Conservation (phyloP, 129 eudicot species). For the Sambucus nigra region DNA sequence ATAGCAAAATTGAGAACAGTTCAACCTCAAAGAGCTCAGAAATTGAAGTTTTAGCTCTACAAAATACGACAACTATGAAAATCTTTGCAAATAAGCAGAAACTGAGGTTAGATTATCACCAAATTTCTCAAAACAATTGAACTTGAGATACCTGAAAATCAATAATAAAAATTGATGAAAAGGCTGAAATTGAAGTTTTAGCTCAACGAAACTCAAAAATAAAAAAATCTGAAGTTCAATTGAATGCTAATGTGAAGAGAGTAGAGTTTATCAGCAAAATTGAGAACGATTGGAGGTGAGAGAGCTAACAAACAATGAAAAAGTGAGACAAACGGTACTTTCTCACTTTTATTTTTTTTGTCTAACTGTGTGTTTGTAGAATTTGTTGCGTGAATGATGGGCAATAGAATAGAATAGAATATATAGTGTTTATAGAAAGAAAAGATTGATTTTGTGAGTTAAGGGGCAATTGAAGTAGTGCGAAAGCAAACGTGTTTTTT, state of each 20-base stretch:
- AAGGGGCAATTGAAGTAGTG: background rate
- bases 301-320: background rate
- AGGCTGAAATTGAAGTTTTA: too few species aligned
- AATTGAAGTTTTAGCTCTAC: too few species aligned
- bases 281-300: too few species aligned
- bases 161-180: too few species aligned
- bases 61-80: too few species aligned
- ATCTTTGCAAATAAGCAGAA: background rate
- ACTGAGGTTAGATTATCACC: background rate
- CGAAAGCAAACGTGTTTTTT: background rate
- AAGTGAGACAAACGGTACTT: background rate
- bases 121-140: too few species aligned
- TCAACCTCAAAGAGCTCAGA: background rate
- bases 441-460: background rate
- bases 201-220: too few species aligned
- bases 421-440: background rate
- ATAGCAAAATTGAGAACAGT: background rate
- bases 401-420: background rate
- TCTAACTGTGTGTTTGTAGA: background rate
- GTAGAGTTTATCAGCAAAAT: too few species aligned
- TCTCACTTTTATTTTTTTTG: too few species aligned
- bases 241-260: too few species aligned
- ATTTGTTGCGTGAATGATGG: background rate
- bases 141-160: too few species aligned
- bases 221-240: too few species aligned